These are phyloP conservation scores for Halteria grandinella DNA, from an alignment of 73 alveolate genomes.

Conservation along the genomic window DNA sequence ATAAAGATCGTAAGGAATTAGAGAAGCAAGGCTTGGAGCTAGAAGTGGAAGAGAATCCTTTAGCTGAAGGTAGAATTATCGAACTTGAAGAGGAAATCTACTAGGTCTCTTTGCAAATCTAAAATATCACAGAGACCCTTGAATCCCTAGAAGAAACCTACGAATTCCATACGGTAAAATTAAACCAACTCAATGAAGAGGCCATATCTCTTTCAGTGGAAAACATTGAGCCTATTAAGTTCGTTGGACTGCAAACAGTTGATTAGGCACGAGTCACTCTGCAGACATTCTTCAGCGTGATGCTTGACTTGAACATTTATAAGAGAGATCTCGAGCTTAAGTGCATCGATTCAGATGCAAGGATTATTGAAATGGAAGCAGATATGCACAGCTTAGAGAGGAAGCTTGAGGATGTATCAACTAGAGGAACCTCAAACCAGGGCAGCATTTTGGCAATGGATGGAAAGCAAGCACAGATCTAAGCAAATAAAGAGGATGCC, in stretches of 20 bases:
- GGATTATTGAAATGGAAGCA: constrained; percentile 14
- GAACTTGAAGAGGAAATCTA: constrained; percentile 38
- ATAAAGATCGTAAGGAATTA: constrained; percentile 29
- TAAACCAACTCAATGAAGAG: constrained; percentile 29
- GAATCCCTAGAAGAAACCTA: constrained; percentile 36
- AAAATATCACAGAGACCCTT: constrained; percentile 4
- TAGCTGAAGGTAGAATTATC: constrained; percentile 31
- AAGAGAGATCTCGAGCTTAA: constrained; percentile 54
- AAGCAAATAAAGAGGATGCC: constrained; percentile 27
- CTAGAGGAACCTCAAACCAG: background rate
- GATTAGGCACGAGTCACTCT: constrained; percentile 59
- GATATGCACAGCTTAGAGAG: background rate
- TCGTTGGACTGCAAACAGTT: constrained; percentile 39
- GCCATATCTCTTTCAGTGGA: constrained; percentile 22
- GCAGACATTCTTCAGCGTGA: constrained; percentile 62
- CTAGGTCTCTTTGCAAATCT: background rate
- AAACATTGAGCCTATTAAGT: constrained; percentile 33
- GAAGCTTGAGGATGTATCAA: constrained; percentile 4
- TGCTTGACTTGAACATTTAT: constrained; percentile 56
- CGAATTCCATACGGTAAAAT: background rate
- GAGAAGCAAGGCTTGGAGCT: constrained; percentile 13
- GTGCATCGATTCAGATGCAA: constrained; percentile 40
- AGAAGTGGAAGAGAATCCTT: constrained; percentile 12
- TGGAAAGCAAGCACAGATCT: background rate
- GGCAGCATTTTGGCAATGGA: background rate